A percentile compares a stretch with the other conserved stretches of the same genome.
Conservation (phyloP, 2,329 filamentous ascomycete species). For the Diaporthe velutina region DNA sequence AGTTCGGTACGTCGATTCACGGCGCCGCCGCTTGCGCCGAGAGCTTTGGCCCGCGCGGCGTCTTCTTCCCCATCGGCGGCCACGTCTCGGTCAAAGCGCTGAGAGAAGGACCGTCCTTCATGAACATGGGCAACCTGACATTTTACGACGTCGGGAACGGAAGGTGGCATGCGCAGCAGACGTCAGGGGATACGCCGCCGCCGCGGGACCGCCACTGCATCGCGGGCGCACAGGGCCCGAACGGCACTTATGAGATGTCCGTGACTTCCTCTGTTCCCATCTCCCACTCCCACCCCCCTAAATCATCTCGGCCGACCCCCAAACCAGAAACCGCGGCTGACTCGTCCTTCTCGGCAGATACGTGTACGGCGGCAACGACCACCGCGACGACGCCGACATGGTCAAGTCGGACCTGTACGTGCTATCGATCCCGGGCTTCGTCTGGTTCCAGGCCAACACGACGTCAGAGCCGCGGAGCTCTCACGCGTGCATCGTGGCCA, state of each 20-base stretch:
- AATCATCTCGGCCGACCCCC: no score
- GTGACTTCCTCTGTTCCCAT: not conserved
- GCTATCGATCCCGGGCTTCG: not conserved
- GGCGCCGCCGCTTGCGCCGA: not conserved
- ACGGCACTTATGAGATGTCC: not conserved
- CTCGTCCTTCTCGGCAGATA: not conserved
- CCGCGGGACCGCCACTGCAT: not conserved
- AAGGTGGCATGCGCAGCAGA: not conserved
- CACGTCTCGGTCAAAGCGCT: not conserved
- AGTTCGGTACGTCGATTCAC: not conserved
- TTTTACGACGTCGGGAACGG: not conserved
- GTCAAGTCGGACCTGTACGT: not conserved
- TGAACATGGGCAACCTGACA: not conserved
- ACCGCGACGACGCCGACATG: not conserved
- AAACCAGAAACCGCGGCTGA: no score
- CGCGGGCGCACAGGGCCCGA: not conserved
- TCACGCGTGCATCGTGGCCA: not conserved
- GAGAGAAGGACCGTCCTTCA: not conserved
- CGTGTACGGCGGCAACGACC: not conserved
- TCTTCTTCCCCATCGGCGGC: not conserved
- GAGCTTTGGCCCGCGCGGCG: not conserved
- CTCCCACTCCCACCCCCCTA: not conserved
- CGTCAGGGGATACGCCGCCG: not conserved
- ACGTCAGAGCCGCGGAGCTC: not conserved
- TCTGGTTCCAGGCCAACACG: conserved; percentile 1